Percentiles rank a stretch among this genome's conserved stretches.
Conservation (phyloP, 768 basidiomycete genomes). For the Pleurotus salmoneostramineus region DNA sequence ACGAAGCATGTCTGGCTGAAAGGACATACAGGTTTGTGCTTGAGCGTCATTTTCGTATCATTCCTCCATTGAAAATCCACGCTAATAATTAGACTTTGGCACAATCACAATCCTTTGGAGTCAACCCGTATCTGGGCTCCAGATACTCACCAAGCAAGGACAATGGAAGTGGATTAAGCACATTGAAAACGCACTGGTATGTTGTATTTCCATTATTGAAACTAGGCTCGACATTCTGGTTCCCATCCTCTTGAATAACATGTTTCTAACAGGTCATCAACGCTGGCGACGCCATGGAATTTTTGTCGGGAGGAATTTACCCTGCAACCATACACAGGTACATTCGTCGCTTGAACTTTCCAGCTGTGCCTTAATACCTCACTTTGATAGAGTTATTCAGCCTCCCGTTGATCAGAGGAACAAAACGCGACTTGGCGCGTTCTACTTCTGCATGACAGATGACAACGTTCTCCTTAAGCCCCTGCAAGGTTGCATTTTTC, state of each 20-base stretch:
- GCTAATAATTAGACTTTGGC: conserved; percentile 38
- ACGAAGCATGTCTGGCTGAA: conserved; percentile 59
- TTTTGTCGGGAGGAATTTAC: conserved; percentile 59
- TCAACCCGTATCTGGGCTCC: conserved; percentile 55
- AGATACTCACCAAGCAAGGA: conserved; percentile 48
- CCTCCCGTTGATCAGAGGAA: conserved; percentile 52
- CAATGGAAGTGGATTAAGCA: conserved; percentile 58
- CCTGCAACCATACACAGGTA: conserved; percentile 51
- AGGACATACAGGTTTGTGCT: conserved; percentile 48
- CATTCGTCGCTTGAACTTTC: not conserved
- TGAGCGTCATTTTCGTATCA: not conserved
- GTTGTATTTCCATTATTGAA: conserved; percentile 1
- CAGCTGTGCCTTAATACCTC: not conserved
- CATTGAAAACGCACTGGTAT: conserved; percentile 52
- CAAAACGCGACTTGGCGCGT: conserved; percentile 48
- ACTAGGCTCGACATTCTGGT: too few relatives aligned
- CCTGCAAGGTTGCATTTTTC: conserved; percentile 43
- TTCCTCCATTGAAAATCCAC: not conserved
- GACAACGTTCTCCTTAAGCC: conserved; percentile 46
- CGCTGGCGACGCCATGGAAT: conserved; percentile 55
- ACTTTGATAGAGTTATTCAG: conserved; percentile 42
- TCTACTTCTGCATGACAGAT: conserved; percentile 54
- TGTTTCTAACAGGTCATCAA: conserved; percentile 44
- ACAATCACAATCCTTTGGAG: conserved; percentile 56
- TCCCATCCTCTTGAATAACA: not conserved